phyloP scores from a whole-genome alignment of 2,329 filamentous ascomycete species.

The Drechslerella coelobrocha region DNA sequence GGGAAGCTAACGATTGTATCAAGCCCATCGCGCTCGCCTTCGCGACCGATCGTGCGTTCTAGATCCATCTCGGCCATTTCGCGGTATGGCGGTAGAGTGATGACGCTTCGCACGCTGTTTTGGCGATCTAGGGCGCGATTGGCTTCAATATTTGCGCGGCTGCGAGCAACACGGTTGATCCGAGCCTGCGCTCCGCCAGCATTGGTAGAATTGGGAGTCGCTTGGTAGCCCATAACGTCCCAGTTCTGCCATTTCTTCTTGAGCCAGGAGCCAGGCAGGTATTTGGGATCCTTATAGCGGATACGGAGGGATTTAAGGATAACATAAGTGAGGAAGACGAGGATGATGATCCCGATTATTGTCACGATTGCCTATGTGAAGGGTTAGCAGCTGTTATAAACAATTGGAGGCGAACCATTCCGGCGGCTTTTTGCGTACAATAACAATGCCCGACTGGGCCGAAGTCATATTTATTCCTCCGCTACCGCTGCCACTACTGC shows the following conservation, averaged over 20 bases:
- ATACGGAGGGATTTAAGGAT: slow-evolving; percentile 43
- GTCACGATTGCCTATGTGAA: slow-evolving; percentile 29
- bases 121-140: slow-evolving; percentile 70
- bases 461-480: slow-evolving; percentile 30
- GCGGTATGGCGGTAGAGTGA: slow-evolving; percentile 88
- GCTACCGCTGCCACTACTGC: no score
- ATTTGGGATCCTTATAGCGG: slow-evolving; percentile 49
- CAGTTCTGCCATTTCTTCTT: slow-evolving; percentile 51
- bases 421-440: slow-evolving; percentile 19
- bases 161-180: slow-evolving; percentile 43
- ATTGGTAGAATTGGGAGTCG: slow-evolving; percentile 9
- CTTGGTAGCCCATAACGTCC: slow-evolving; percentile 42
- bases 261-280: slow-evolving; percentile 43
- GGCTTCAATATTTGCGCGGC: slow-evolving; percentile 43
- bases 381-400: neutral
- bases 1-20: slow-evolving; percentile 89
- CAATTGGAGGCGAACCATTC: neutral
- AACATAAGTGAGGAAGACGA: slow-evolving; percentile 34
- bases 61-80: slow-evolving; percentile 68
- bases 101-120: slow-evolving; percentile 87
- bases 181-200: slow-evolving; percentile 39
- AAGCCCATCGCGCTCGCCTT: slow-evolving; percentile 89
- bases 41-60: slow-evolving; percentile 83
- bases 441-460: slow-evolving; percentile 39
- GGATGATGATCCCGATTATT: slow-evolving; percentile 39